Evolutionary conservation across 208 protist species (phyloP).

Genomic region (Wallacemonas sp.): DNA sequence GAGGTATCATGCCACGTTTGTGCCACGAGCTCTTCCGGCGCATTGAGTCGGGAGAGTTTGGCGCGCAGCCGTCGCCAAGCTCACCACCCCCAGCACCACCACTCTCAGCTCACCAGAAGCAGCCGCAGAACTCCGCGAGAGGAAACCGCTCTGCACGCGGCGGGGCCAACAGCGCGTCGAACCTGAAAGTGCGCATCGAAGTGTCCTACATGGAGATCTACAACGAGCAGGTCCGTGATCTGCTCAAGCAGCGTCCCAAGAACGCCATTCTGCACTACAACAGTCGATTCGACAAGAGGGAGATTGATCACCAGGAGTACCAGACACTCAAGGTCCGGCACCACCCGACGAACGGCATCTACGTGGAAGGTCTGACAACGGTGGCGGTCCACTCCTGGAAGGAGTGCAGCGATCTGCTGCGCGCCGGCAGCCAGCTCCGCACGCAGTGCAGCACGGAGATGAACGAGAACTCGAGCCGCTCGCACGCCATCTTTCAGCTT

Average conservation of each 20-base stretch:
- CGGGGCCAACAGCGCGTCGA: neutral
- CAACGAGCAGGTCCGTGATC: constrained; percentile 82
- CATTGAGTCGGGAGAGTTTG: constrained; percentile 17
- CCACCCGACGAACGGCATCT: constrained; percentile 60
- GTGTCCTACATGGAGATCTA: constrained; percentile 91
- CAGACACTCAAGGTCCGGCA: constrained; percentile 70
- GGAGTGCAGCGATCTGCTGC: constrained; percentile 68
- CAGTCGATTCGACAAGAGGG: constrained; percentile 57
- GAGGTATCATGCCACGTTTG: constrained; percentile 77
- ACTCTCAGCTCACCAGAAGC: too few species aligned
- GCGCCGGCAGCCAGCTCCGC: constrained; percentile 68
- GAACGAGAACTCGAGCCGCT: constrained; percentile 91
- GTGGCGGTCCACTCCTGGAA: constrained; percentile 53
- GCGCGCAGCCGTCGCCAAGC: neutral
- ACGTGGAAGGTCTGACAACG: constrained; percentile 85
- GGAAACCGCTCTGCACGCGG: neutral
- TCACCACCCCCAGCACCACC: too few species aligned
- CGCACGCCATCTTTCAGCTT: constrained; percentile 96
- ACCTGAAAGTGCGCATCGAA: constrained; percentile 27
- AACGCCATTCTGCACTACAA: constrained; percentile 58
- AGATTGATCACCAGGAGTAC: constrained; percentile 48
- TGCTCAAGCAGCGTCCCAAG: constrained; percentile 69
- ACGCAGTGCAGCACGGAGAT: constrained; percentile 79
- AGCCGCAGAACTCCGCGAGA: too few species aligned
- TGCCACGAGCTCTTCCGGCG: constrained; percentile 56